Conservation (phyloP, 805 yeast species). For the Wickerhamiella galacta region DNA sequence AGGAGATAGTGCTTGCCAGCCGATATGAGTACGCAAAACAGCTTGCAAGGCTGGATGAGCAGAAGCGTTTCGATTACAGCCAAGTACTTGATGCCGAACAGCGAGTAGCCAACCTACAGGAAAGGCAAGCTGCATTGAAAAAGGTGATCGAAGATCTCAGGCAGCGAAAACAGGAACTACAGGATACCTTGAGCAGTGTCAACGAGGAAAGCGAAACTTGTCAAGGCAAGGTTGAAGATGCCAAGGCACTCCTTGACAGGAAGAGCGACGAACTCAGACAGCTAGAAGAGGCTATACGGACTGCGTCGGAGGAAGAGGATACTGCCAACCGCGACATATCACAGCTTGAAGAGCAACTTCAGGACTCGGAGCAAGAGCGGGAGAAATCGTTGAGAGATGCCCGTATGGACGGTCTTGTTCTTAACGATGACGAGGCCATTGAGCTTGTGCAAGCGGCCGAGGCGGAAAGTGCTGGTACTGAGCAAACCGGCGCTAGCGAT, state of each 20-base stretch:
- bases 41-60: slow-evolving; percentile 41
- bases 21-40: slow-evolving; percentile 45
- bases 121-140: too few species aligned
- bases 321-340: not conserved
- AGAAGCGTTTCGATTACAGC: too few species aligned
- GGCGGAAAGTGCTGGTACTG: not conserved
- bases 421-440: not conserved
- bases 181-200: slow-evolving; percentile 16
- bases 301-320: not conserved
- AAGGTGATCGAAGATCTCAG: slow-evolving; percentile 24
- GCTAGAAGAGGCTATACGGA: not conserved
- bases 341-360: slow-evolving; percentile 4
- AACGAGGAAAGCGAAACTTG: slow-evolving; percentile 16
- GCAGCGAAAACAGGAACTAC: slow-evolving; percentile 13
- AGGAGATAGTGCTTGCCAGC: slow-evolving; percentile 26
- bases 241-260: not conserved
- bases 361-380: not conserved
- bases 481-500: not conserved
- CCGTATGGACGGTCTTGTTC: not conserved
- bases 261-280: not conserved
- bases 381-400: slow-evolving; percentile 1
- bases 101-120: too few species aligned
- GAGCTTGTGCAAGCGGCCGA: slow-evolving; percentile 1
- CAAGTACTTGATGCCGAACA: too few species aligned
- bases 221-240: not conserved